phyloP scores from a whole-genome alignment of 1,284 basidiomycete species.

The Cystobasidiaceae sp. region DNA sequence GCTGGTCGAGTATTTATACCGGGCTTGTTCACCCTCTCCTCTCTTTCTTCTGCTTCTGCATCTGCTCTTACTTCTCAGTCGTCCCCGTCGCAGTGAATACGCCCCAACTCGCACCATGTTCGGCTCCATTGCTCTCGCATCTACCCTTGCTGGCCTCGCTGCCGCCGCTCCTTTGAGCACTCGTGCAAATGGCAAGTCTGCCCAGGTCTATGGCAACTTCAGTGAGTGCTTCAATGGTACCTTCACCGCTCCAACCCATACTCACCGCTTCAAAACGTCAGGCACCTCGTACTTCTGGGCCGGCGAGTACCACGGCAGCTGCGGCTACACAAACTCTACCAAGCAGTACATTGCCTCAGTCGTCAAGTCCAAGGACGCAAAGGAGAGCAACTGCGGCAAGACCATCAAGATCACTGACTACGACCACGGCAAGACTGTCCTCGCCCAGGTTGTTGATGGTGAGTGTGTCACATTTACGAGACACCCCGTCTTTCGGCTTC shows the following conservation, averaged over 20 bases:
- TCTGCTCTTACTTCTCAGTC: neutral
- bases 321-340: conserved; percentile 26
- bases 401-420: conserved; percentile 61
- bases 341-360: conserved; percentile 23
- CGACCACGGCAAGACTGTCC: conserved; percentile 56
- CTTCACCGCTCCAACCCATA: neutral
- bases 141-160: conserved; percentile 24
- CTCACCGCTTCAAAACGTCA: neutral
- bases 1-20: neutral
- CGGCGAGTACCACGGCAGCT: conserved; percentile 13
- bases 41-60: neutral
- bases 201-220: conserved; percentile 4
- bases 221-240: conserved; percentile 6
- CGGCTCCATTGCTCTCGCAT: conserved; percentile 4
- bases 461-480: neutral
- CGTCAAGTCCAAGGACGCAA: neutral
- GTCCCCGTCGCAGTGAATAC: neutral
- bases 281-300: neutral
- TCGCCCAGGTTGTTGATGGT: conserved; percentile 56
- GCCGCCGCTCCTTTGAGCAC: conserved; percentile 20
- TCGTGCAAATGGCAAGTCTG: neutral
- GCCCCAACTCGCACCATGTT: conserved; percentile 12
- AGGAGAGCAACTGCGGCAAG: conserved; percentile 55
- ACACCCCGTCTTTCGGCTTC: neutral
- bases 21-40: neutral